These are phyloP conservation scores for Suillus clintonianus DNA, from an alignment of 768 basidiomycete species.

Conservation along the genomic window DNA sequence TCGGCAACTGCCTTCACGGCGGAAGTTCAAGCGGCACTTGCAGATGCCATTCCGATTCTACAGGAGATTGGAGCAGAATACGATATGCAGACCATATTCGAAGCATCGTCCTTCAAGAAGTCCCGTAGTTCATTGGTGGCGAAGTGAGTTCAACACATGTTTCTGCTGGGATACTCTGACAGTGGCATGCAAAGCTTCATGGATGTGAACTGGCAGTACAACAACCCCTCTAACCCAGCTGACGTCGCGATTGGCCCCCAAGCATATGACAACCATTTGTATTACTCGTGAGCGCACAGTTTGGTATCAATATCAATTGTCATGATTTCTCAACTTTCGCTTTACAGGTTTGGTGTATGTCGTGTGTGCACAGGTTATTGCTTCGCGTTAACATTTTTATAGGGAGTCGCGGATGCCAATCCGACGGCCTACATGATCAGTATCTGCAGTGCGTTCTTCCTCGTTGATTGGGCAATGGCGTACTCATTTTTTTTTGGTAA, in stretches of 20 bases:
- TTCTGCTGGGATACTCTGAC: background rate
- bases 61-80: constrained; percentile 24
- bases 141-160: constrained; percentile 30
- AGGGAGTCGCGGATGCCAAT: constrained; percentile 73
- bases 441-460: constrained; percentile 63
- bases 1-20: constrained; percentile 22
- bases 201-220: constrained; percentile 78
- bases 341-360: constrained; percentile 57
- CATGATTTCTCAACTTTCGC: constrained; percentile 1
- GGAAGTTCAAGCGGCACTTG: constrained; percentile 34
- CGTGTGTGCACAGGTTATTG: background rate
- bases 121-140: constrained; percentile 34
- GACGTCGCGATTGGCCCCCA: constrained; percentile 70
- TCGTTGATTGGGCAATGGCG: background rate
- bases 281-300: constrained; percentile 57
- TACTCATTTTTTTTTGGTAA: background rate
- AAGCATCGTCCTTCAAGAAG: constrained; percentile 17
- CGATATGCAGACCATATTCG: constrained; percentile 25
- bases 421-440: constrained; percentile 63
- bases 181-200: constrained; percentile 57
- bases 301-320: background rate
- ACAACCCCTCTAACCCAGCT: constrained; percentile 71
- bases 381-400: background rate
- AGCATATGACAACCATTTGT: constrained; percentile 78
- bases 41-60: constrained; percentile 40